Evolutionary conservation across 1,284 basidiomycete species (phyloP), one percentile per base, ranked within the genome.

Genomic region (Ganoderma lingzhi): DNA sequence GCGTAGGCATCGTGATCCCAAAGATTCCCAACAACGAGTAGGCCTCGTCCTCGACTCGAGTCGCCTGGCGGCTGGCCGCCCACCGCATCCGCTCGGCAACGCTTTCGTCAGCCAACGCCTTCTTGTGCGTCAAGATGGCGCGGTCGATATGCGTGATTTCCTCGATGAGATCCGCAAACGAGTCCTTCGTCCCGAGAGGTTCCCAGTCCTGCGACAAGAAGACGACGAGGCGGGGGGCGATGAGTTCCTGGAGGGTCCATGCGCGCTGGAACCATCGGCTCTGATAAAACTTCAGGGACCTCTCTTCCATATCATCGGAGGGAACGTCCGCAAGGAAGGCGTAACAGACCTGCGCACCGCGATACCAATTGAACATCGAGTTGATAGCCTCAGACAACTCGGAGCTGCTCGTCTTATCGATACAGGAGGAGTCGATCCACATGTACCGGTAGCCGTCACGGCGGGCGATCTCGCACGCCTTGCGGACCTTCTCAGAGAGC

Each of bases 341-440:
- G 17, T 66, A 66, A 15, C 65, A 66, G 37, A 66, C 32, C 17
- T 41, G 28, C 1, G 65, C 44, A 35, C 10, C 3, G 44, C 39
- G 5, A 37, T 66, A 66, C 39, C 44, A 66, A 12, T 15, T 28
- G 59, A 48, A 66, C 64, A 66, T 66, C 19, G 64, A 60, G 59
- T 66, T 66, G 64, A 66, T 60, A 0, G 64, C 64, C 48, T 66
- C 64, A 8, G 42, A 35, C n/a, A 66, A 44, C 58, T 61, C 65
- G 14, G 65, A 45, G 45, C 59, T 62, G 60, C 65, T 66, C 4
- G 60, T 32, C 51, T 66, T 66, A 60, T 66, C 65, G 60, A 66
- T 66, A 48, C 65, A 66, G 65, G 59, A 66, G 28, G 61, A 55
- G 61, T 66, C 65, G 37, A 41, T 53, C 65, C 65, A 66, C 39